Conservation (phyloP, 306 rosid species). For the Cicer cuneatum region DNA sequence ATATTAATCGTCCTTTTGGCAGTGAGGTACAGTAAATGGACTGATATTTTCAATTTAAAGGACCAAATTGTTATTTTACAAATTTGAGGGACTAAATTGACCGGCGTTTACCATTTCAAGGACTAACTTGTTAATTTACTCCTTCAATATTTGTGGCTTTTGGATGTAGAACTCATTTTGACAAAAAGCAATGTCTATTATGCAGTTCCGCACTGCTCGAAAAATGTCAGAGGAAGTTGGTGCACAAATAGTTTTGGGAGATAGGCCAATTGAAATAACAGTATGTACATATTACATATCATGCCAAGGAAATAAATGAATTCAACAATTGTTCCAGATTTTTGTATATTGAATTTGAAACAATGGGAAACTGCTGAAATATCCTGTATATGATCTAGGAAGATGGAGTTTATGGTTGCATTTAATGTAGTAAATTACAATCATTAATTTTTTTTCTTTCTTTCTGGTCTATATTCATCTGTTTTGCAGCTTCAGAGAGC, state of each 20-base stretch:
- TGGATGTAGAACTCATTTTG: background rate
- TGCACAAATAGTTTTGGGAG: constrained; percentile 89
- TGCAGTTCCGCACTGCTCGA: constrained; percentile 88
- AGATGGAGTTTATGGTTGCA: constrained; percentile 1
- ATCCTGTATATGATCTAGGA: constrained; percentile 24
- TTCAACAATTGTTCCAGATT: constrained; percentile 10
- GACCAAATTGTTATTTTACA: too few species aligned
- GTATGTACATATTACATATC: constrained; percentile 55
- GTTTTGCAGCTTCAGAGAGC: constrained; percentile 88
- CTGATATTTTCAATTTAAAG: too few species aligned
- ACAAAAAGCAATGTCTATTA: background rate
- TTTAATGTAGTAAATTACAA: background rate
- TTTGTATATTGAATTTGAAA: background rate
- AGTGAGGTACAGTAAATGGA: constrained; percentile 62
- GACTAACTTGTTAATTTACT: too few species aligned
- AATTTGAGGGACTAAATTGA: too few species aligned
- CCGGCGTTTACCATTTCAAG: too few species aligned
- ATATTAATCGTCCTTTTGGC: constrained; percentile 82
- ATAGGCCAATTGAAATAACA: constrained; percentile 91
- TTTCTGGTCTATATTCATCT: constrained; percentile 30
- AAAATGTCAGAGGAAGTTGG: constrained; percentile 87
- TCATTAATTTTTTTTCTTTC: background rate
- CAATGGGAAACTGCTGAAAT: background rate
- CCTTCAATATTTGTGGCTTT: constrained; percentile 1
- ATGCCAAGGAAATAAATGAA: background rate